Evolutionary conservation across 768 basidiomycete species (phyloP).

Genomic region (Terana coerulea): DNA sequence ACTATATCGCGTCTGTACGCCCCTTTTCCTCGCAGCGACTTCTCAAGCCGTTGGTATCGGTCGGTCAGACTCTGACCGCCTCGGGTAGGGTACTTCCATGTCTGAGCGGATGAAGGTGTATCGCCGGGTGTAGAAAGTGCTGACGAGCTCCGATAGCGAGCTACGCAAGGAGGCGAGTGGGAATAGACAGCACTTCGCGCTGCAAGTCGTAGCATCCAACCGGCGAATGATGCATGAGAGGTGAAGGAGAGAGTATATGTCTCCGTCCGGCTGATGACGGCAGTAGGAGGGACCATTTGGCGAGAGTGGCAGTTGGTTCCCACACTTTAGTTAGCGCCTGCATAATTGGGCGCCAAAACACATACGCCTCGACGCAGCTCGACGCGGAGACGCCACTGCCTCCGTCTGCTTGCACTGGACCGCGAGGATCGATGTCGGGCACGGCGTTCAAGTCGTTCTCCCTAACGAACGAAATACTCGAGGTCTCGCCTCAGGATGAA

Average conservation of each 20-base stretch:
- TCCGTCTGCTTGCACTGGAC: slow-evolving; percentile 1
- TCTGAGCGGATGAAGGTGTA: not conserved
- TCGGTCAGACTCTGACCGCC: slow-evolving; percentile 61
- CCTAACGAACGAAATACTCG: slow-evolving; percentile 63
- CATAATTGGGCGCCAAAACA: too few species aligned
- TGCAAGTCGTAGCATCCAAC: slow-evolving; percentile 8
- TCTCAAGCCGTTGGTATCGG: slow-evolving; percentile 55
- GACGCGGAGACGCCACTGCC: not conserved
- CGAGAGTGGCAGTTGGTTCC: not conserved
- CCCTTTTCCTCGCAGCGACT: slow-evolving; percentile 43
- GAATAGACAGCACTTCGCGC: not conserved
- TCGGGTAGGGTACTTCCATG: slow-evolving; percentile 24
- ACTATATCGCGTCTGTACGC: slow-evolving; percentile 27
- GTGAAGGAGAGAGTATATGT: not conserved
- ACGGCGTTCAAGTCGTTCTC: slow-evolving; percentile 73
- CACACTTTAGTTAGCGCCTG: not conserved
- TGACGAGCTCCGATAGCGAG: not conserved
- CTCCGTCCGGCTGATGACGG: not conserved
- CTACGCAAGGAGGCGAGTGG: not conserved
- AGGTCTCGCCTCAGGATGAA: slow-evolving; percentile 72
- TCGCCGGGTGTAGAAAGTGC: not conserved
- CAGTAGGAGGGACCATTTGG: not conserved
- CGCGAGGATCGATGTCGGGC: slow-evolving; percentile 29
- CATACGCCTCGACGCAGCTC: slow-evolving; percentile 3
- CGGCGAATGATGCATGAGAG: slow-evolving; percentile 8